phyloP scores from a whole-genome alignment of 495 filamentous ascomycete genomes.

The Aspergillus sparsus region DNA sequence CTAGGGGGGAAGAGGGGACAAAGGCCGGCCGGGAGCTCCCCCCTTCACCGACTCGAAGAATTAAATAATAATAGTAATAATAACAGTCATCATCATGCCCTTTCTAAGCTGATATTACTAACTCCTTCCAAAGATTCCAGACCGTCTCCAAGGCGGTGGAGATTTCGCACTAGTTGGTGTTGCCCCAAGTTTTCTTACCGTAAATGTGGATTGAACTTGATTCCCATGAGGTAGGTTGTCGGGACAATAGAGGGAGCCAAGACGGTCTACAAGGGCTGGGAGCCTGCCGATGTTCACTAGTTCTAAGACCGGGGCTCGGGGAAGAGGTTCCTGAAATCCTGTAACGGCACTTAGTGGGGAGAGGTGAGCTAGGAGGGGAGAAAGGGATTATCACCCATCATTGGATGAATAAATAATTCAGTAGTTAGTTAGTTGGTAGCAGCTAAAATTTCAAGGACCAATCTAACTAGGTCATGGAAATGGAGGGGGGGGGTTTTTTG shows the following conservation, averaged over 20 bases:
- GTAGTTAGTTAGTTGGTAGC: not conserved
- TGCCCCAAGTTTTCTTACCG: slow-evolving; percentile 16
- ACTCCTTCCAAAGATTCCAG: slow-evolving; percentile 12
- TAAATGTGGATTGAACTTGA: slow-evolving; percentile 18
- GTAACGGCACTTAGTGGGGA: slow-evolving; percentile 29
- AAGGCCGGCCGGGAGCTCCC: no score
- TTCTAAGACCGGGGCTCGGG: slow-evolving; percentile 23
- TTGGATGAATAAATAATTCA: slow-evolving; percentile 7
- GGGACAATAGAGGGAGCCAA: slow-evolving; percentile 22
- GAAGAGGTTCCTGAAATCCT: slow-evolving; percentile 31
- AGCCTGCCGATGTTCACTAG: slow-evolving; percentile 24
- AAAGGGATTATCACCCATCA: not conserved
- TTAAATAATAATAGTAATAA: no score
- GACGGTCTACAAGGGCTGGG: slow-evolving; percentile 15
- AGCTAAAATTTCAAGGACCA: not conserved
- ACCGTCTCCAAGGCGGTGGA: slow-evolving; percentile 17
- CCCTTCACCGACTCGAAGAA: slow-evolving; percentile 21
- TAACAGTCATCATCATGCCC: no score
- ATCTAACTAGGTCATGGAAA: not conserved
- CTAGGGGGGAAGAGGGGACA: not conserved
- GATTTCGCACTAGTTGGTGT: not conserved
- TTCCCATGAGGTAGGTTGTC: slow-evolving; percentile 14
- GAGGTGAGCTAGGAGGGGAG: not conserved
- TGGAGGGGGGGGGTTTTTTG: no score
- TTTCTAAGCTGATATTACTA: no score